Percentiles rank a stretch among this genome's conserved stretches.
Evolutionary conservation across 148 eudicot genomes (phyloP).

Genomic region (Vaccinium macrocarpon): DNA sequence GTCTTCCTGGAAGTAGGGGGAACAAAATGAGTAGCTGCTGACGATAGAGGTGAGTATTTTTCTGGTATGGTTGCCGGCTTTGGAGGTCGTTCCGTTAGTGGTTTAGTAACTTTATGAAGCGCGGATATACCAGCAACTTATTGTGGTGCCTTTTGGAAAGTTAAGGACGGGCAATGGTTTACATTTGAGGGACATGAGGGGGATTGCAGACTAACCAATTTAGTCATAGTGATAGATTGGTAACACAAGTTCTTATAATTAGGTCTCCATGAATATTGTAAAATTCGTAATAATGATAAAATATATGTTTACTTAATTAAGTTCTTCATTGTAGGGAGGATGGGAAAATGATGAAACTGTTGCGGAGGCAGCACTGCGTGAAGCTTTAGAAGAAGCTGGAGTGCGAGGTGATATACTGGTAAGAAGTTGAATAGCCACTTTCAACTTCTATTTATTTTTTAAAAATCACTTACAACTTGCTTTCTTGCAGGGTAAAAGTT

Average conservation of each 20-base stretch:
- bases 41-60: background rate
- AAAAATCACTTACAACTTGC: background rate
- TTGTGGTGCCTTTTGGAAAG: too few species aligned
- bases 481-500: background rate
- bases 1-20: background rate
- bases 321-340: constrained; percentile 53
- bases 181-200: background rate
- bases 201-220: background rate
- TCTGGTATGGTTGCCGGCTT: background rate
- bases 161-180: background rate
- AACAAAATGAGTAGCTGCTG: background rate
- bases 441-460: background rate
- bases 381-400: constrained; percentile 94
- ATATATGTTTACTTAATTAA: background rate
- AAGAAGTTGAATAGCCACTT: constrained; percentile 14
- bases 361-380: constrained; percentile 80
- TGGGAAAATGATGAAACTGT: constrained; percentile 96
- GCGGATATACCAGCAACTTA: background rate
- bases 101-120: background rate
- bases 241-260: background rate
- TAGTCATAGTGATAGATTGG: background rate
- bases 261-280: background rate
- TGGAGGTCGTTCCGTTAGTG: background rate
- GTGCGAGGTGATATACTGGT: constrained; percentile 81
- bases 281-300: background rate